Evolutionary conservation across 768 basidiomycete species (phyloP), one percentile per base, ranked within the genome.

Genomic region (Rickenella mellea): DNA sequence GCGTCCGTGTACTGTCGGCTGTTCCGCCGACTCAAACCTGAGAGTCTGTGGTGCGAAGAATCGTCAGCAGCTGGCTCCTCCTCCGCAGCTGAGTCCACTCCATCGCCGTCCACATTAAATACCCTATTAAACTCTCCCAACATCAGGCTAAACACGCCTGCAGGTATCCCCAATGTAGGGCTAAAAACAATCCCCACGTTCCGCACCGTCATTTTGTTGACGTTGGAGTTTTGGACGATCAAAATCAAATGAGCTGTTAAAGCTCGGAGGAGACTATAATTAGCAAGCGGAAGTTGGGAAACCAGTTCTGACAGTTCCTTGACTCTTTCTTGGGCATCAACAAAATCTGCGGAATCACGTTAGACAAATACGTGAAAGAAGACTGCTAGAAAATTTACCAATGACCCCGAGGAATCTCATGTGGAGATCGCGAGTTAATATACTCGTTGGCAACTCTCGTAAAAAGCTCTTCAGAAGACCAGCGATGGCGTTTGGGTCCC

Each of bases 141-240:
- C 80, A 98, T 89, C 48, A 96, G 65, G 55, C 88, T 91, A 63
- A 98, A 93, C 31, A 97, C 87, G 6, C 90, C 90, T 3, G 94
- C 94, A n/a, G 94, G 94, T 52, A 99, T 96, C 32, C 91, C 92
- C 10, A 99, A 70, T 0, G 96, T 98, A 2, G 96, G 96, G 50
- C 91, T 93, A 65, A 98, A 97, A 19, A 98, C 94, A 46, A 99
- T 98, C 14, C 94, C 93, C 21, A 99, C 90, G 58, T 99, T 99
- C 35, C 94, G 80, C 78, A 98, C 83, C 30, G 86, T 93, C 96
- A 99, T 99, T 70, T 93, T 98, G 78, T 96, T 96, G 45, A 84
- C 65, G 31, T 72, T 53, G 14, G 91, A 77, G 57, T 98, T 92
- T 61, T 90, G 83, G 33, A 98, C 91, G 52, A 99, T 86, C 32